Base-by-base conservation (phyloP, 2,329 filamentous ascomycete species). In the Colletotrichum sp. region DNA sequence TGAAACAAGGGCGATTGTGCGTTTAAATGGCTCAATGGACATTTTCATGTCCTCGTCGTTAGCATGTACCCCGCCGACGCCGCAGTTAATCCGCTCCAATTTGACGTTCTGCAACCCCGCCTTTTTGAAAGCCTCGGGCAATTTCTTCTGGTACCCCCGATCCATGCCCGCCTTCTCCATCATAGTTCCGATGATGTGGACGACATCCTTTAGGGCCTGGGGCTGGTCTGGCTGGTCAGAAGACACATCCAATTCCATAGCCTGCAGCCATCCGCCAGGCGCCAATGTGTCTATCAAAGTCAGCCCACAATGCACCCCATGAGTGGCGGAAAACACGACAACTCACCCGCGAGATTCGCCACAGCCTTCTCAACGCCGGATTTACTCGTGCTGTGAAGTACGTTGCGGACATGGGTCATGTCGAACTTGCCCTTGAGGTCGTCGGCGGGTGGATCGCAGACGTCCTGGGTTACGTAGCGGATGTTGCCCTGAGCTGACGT, bases 211-310 rank as follows among this genome's bases (percentile, higher is more conserved):
- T 8, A 70, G 15, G 2, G 72, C 43, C 13, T 69, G 62, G 9
- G 55, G 57, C 15, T 72, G 59, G 5, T 29, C 18, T 13, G 18
- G 31, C 27, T 47, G 43, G 18, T 43, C 58, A 3, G 27, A 21
- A 15, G 29, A 62, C 2, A 66, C 24, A 15, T 68, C 55, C 21
- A 72, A 31, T n/a, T 72, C 68, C 58, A 69, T 64, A 5, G 70
- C 43, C 54, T 76, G 75, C 24, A 76, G 43, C 74, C 75, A 76
- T 15, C 74, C 75, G 1, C 69, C 63, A n/a, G 72, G 72, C 7
- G 62, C 72, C 27, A 76, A 33, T 3, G 75, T 69, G 5, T 66
- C 75, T 71, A 54, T 16, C 27, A 31, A 58, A 12, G 5, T 18
- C 24, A 29, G 55, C 0, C 55, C 24, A 31, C 2, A n/a, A 58